Conservation (phyloP, 345 rosid species). For the Populus pruinosa region DNA sequence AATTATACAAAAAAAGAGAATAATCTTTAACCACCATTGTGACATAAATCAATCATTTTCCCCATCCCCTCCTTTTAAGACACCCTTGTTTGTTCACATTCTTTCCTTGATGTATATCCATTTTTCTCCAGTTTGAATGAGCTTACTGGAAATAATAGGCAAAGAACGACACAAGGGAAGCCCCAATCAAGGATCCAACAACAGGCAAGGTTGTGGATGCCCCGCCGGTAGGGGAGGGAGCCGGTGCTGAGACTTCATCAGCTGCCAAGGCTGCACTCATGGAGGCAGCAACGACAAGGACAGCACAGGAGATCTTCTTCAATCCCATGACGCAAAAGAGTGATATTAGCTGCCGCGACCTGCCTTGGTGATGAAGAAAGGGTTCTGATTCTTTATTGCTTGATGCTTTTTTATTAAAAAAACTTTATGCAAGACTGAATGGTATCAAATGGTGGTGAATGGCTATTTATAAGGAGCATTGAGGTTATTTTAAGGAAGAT, state of each 20-base stretch:
- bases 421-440: constrained; percentile 29
- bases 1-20: not conserved
- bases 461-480: constrained; percentile 17
- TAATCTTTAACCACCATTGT: not conserved
- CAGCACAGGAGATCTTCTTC: constrained; percentile 63
- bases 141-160: constrained; percentile 52
- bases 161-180: constrained; percentile 58
- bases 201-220: constrained; percentile 46
- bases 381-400: not conserved
- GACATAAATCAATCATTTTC: not conserved
- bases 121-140: not conserved
- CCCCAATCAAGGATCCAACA: constrained; percentile 58
- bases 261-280: constrained; percentile 53
- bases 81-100: not conserved
- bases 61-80: not conserved
- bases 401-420: not conserved
- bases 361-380: constrained; percentile 20
- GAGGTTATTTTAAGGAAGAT: not conserved
- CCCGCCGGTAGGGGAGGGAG: constrained; percentile 31
- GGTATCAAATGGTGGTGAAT: not conserved
- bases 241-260: constrained; percentile 26
- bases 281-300: constrained; percentile 52
- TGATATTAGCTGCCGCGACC: not conserved
- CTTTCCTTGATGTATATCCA: not conserved
- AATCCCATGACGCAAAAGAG: constrained; percentile 49